A percentile compares a stretch with the other conserved stretches of the same genome.
These are phyloP conservation scores for Brachypodium distachyon DNA, from an alignment of 202 grass and related monocot genomes.

Conservation along the genomic window DNA sequence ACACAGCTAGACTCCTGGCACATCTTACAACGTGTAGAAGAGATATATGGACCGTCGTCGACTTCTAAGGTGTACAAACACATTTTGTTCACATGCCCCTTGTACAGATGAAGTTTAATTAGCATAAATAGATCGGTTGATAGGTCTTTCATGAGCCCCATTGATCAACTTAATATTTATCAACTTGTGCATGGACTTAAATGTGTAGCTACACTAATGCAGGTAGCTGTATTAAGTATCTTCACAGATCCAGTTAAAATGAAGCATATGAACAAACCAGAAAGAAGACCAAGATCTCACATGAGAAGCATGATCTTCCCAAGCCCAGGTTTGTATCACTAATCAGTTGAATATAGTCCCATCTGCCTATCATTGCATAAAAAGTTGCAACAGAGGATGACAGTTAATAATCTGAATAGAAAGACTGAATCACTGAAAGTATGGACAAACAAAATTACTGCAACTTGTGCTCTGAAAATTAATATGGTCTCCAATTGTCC, in stretches of 20 bases:
- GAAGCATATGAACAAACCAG: constrained; percentile 32
- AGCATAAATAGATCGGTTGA: background rate
- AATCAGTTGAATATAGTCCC: constrained; percentile 41
- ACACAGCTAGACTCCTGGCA: background rate
- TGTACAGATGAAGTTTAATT: constrained; percentile 11
- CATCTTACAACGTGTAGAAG: background rate
- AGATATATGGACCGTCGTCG: background rate
- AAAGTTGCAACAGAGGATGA: constrained; percentile 30
- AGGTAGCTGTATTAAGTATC: background rate
- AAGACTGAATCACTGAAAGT: background rate
- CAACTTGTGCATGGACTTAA: background rate
- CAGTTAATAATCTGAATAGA: constrained; percentile 43
- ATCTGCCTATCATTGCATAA: constrained; percentile 41
- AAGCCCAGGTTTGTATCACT: constrained; percentile 41
- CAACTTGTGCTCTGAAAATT: background rate
- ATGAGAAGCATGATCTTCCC: constrained; percentile 54
- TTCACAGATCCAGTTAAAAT: constrained; percentile 6
- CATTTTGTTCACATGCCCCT: background rate
- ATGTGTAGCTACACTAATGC: background rate
- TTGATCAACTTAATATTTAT: background rate
- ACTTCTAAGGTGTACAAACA: background rate
- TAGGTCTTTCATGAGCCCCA: background rate
- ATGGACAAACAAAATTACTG: background rate
- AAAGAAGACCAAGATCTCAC: constrained; percentile 48
- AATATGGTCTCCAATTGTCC: background rate